A percentile compares a stretch with the other conserved stretches of the same genome.
Conservation (phyloP, 169 alveolate genomes). For the Babesia ovata region DNA sequence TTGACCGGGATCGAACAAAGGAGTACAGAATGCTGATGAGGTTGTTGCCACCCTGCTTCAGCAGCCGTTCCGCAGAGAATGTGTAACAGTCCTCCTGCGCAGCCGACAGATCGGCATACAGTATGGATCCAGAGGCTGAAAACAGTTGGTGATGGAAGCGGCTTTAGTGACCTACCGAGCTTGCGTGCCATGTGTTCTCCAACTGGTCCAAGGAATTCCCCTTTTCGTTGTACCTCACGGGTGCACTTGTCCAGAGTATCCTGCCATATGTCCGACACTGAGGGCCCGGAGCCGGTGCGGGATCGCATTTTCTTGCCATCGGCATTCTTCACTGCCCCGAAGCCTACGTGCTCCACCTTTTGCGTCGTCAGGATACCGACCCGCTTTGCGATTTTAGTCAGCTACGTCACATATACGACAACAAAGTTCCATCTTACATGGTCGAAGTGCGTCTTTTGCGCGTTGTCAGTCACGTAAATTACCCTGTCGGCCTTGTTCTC, state of each 20-base stretch:
- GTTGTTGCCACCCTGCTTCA: conserved; percentile 54
- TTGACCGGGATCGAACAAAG: conserved; percentile 36
- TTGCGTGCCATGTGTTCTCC: conserved; percentile 14
- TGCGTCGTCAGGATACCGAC: conserved; percentile 30
- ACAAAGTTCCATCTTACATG: conserved; percentile 37
- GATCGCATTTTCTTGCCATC: conserved; percentile 61
- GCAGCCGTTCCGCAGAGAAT: conserved; percentile 52
- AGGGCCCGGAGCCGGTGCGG: conserved; percentile 33
- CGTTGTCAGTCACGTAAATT: conserved; percentile 71
- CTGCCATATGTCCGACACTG: conserved; percentile 21
- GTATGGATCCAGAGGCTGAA: conserved; percentile 56
- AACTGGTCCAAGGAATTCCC: conserved; percentile 22
- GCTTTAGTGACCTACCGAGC: conserved; percentile 31
- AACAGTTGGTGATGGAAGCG: background rate
- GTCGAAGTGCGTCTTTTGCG: conserved; percentile 71
- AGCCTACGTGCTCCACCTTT: conserved; percentile 58
- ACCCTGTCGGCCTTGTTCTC: conserved; percentile 70
- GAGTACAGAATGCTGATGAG: conserved; percentile 53
- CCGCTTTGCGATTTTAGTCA: conserved; percentile 26
- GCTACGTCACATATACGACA: conserved; percentile 3
- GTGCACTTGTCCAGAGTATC: conserved; percentile 15
- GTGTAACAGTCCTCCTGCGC: conserved; percentile 21
- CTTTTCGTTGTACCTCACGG: conserved; percentile 25
- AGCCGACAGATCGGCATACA: conserved; percentile 52
- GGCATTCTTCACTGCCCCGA: conserved; percentile 30